Conservation (phyloP, 2,329 filamentous ascomycete genomes). For the Pseudocercospora crystallina region DNA sequence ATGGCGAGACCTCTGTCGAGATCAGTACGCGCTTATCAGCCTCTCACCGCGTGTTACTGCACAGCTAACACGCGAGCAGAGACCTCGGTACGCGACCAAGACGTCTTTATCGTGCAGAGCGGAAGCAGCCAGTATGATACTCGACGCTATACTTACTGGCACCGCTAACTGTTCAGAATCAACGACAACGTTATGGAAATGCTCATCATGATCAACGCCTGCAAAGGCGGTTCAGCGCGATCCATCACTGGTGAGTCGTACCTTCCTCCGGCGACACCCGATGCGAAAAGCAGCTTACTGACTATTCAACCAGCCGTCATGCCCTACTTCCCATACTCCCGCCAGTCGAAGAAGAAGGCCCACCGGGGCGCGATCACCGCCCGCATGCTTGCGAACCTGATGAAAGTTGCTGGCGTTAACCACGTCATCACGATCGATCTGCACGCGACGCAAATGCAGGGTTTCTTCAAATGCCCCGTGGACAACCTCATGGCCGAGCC, state of each 20-base stretch:
- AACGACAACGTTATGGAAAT: conserved; percentile 99
- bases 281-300: background rate
- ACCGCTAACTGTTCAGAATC: conserved; percentile 55
- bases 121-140: conserved; percentile 70
- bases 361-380: conserved; percentile 95
- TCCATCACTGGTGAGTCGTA: conserved; percentile 79
- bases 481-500: conserved; percentile 97
- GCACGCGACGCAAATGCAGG: conserved; percentile 93
- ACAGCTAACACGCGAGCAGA: conserved; percentile 37
- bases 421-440: conserved; percentile 97
- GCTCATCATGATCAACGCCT: conserved; percentile 89
- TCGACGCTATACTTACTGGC: conserved; percentile 2
- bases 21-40: conserved; percentile 49
- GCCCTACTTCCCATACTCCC: conserved; percentile 97
- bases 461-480: conserved; percentile 96
- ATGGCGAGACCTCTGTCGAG: conserved; percentile 69
- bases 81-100: conserved; percentile 84
- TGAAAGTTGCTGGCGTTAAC: conserved; percentile 90
- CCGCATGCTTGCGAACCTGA: conserved; percentile 92
- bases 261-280: background rate
- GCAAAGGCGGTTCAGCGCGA: conserved; percentile 95
- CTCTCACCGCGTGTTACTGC: conserved; percentile 13
- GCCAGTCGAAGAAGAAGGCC: conserved; percentile 98
- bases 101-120: conserved; percentile 98
- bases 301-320: conserved; percentile 65